Evolutionary conservation across 2,329 filamentous ascomycete genomes (phyloP).

Genomic region (Ascomycota sp.): DNA sequence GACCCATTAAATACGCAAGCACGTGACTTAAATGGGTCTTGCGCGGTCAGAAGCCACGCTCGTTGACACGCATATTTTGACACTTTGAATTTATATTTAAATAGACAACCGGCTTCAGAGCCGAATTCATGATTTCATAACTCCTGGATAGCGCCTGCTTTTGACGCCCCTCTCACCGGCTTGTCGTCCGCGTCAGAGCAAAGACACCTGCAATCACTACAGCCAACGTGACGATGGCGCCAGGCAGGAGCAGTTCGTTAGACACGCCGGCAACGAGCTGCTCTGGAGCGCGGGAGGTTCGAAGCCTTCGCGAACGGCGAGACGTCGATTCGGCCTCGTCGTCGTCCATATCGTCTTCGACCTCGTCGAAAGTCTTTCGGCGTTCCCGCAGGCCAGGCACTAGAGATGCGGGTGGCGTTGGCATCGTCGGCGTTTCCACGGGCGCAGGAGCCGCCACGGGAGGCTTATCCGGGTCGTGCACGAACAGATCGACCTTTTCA

Average conservation of each 20-base stretch:
- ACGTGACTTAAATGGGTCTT: too few relatives aligned
- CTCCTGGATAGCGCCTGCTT: slow-evolving; percentile 1
- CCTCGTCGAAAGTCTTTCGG: slow-evolving; percentile 23
- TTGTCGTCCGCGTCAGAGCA: slow-evolving; percentile 50
- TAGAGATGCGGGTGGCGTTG: slow-evolving; percentile 26
- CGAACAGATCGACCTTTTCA: slow-evolving; percentile 93
- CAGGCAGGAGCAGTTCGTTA: slow-evolving; percentile 80
- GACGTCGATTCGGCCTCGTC: slow-evolving; percentile 11
- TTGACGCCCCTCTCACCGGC: slow-evolving; percentile 17
- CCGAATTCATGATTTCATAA: slow-evolving; percentile 16
- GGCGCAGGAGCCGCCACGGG: slow-evolving; percentile 43
- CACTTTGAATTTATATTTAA: slow-evolving; percentile 3
- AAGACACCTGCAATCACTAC: slow-evolving; percentile 90
- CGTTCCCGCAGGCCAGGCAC: slow-evolving; percentile 26
- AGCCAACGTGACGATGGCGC: slow-evolving; percentile 83
- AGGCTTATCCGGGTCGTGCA: slow-evolving; percentile 81
- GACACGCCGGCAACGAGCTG: slow-evolving; percentile 79
- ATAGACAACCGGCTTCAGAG: slow-evolving; percentile 10
- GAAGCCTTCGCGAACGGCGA: slow-evolving; percentile 21
- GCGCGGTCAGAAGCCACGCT: background rate
- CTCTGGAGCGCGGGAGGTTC: slow-evolving; percentile 29
- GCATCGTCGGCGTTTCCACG: slow-evolving; percentile 16
- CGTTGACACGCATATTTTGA: background rate
- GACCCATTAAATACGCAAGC: too few relatives aligned
- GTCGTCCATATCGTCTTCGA: slow-evolving; percentile 20